phyloP scores from a whole-genome alignment of 345 rosid genomes.

The Salix suchowensis region DNA sequence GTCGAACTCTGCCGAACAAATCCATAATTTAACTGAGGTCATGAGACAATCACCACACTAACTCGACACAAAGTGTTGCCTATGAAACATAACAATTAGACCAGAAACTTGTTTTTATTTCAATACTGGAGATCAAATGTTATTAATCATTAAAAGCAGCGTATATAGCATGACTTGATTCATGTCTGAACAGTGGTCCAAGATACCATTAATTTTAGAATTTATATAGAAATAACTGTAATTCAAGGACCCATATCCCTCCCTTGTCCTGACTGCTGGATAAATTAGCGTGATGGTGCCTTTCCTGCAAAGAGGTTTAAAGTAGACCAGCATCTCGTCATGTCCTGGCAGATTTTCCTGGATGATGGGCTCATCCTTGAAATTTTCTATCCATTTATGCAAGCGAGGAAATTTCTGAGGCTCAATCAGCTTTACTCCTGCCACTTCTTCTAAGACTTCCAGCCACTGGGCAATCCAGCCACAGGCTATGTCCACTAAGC shows the following conservation, averaged over 20 bases:
- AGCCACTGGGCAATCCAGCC: neutral
- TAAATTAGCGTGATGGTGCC: too few relatives aligned
- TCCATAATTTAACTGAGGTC: neutral
- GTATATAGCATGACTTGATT: neutral
- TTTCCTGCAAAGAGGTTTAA: neutral
- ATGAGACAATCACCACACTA: neutral
- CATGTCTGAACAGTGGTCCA: neutral
- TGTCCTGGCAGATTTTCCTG: neutral
- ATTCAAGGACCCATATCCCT: too few relatives aligned
- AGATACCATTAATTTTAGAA: too few relatives aligned
- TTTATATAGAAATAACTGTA: too few relatives aligned
- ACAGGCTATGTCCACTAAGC: neutral
- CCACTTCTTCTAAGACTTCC: neutral
- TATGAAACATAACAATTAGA: too few relatives aligned
- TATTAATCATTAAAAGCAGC: neutral
- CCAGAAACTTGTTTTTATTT: neutral
- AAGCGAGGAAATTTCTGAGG: neutral
- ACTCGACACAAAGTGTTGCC: neutral
- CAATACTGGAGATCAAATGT: too few relatives aligned
- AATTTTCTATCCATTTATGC: neutral
- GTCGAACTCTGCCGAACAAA: neutral
- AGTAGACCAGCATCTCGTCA: constrained; percentile 6
- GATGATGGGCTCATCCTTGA: neutral
- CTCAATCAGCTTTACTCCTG: neutral
- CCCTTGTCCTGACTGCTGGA: too few relatives aligned